Base-by-base conservation (phyloP, 306 rosid species). In the Potentilla sterilis region DNA sequence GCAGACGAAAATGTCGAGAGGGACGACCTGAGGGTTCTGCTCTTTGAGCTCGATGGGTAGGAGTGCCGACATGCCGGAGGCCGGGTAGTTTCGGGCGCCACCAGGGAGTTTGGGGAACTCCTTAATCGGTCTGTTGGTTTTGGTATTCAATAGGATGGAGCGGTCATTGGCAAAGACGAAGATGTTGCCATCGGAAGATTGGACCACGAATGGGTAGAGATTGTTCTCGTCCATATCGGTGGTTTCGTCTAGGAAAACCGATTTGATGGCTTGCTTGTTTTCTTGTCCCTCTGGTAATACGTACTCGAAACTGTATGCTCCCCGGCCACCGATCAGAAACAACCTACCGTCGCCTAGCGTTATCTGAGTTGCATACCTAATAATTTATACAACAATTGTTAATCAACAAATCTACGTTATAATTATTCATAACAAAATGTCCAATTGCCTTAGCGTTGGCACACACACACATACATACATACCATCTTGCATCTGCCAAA, bases 211-310 rank as follows among this genome's bases (percentile, higher is more conserved):
- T 0, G 99, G 99, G 81, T 96, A 96, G 15, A 96, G 93, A 47
- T 90, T 96, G 84, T 96, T 96, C 62, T 96, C 99, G 18, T 92
- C 99, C 7, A 88, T 4, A 77, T 96, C 99, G 1, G 90, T 80
- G 59, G 99, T 89, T 62, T 89, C 85, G 19, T 88, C 88, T 0
- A 96, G 90, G 49, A 92, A 84, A 0, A 90, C 89, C 19, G 92
- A 79, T 48, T 62, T 72, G 44, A 46, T 72, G 3, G 80, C 43
- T 57, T 63, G 57, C 0, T 15, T 0, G 15, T 74, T 75, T 1
- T 4, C 0, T 71, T 58, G 21, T 1, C 96, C 96, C 75, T 84
- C 85, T 5, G 13, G 46, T 28, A 97, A 96, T 6, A 96, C 73
- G 64, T 41, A 92, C 77, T 96, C 99, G 37, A 80, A 77, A 47